Conservation (phyloP, 352 stramenopile species). For the Globisporangium okanoganense region DNA sequence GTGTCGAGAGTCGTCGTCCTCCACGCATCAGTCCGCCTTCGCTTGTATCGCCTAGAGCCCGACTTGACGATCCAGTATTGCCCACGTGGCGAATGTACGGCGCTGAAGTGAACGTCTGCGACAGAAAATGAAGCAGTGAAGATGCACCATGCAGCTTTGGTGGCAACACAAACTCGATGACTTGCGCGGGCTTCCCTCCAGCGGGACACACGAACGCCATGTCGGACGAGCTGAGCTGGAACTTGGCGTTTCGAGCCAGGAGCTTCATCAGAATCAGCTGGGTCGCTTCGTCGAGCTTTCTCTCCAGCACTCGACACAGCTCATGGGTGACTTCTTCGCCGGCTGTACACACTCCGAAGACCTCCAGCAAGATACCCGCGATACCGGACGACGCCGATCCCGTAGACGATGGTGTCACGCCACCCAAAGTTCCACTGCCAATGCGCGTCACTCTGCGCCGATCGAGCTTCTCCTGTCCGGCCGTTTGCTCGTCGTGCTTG, state of each 20-base stretch:
- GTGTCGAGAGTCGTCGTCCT: conserved; percentile 7
- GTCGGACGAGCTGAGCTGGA: conserved; percentile 72
- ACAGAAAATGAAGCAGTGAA: conserved; percentile 50
- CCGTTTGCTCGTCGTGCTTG: conserved; percentile 27
- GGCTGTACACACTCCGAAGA: conserved; percentile 78
- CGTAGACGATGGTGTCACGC: not conserved
- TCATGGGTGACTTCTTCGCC: conserved; percentile 85
- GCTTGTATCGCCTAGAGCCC: not conserved
- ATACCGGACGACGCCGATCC: conserved; percentile 1
- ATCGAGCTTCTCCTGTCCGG: not conserved
- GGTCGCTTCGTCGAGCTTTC: conserved; percentile 85
- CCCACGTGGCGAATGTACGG: conserved; percentile 56
- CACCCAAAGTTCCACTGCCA: conserved; percentile 1
- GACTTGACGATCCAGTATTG: conserved; percentile 14
- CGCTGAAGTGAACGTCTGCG: conserved; percentile 50
- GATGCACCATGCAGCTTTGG: conserved; percentile 28
- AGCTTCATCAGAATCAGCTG: conserved; percentile 87
- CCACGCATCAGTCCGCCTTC: conserved; percentile 3
- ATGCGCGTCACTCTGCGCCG: conserved; percentile 14
- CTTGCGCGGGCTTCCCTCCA: conserved; percentile 28
- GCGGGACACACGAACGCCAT: conserved; percentile 76
- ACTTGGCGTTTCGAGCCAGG: conserved; percentile 78
- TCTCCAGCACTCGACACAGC: conserved; percentile 70
- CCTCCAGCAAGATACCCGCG: conserved; percentile 68
- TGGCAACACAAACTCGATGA: conserved; percentile 43